Conservation (phyloP, 2,329 filamentous ascomycete species). For the Fusarium buxicola region DNA sequence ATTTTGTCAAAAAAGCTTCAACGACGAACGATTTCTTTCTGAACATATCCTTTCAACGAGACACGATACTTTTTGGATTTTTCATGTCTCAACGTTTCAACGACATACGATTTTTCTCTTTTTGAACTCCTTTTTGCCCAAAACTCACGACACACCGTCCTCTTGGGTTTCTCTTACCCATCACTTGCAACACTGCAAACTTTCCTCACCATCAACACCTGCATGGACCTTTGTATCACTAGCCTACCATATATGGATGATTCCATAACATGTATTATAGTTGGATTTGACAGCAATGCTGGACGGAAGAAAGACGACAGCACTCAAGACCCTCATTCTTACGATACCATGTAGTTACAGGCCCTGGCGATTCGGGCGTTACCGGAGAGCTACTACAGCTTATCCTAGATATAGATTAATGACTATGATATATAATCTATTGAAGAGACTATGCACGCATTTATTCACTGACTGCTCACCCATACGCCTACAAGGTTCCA, state of each 20-base stretch:
- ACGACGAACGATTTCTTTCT: slow-evolving; percentile 43
- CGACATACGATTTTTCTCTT: slow-evolving; percentile 25
- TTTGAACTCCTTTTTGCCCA: slow-evolving; percentile 5
- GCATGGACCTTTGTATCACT: slow-evolving; percentile 29
- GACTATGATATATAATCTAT: slow-evolving; percentile 35
- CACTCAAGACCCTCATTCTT: slow-evolving; percentile 39
- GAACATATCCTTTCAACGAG: slow-evolving; percentile 34
- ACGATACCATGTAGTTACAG: slow-evolving; percentile 44
- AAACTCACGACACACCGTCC: neutral
- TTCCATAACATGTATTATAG: slow-evolving; percentile 37
- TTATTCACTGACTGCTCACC: neutral
- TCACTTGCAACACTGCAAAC: slow-evolving; percentile 10
- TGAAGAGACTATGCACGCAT: neutral
- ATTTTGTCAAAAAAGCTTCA: slow-evolving; percentile 29
- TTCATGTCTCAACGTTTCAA: slow-evolving; percentile 31
- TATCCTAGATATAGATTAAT: slow-evolving; percentile 39
- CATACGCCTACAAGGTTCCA: neutral
- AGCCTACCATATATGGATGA: slow-evolving; percentile 20
- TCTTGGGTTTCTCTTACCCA: slow-evolving; percentile 8
- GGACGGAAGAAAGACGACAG: slow-evolving; percentile 28
- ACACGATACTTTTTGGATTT: slow-evolving; percentile 36
- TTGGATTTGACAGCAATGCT: slow-evolving; percentile 37
- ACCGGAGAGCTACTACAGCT: slow-evolving; percentile 15
- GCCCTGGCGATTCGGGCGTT: slow-evolving; percentile 18
- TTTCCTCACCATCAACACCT: slow-evolving; percentile 9